A percentile compares a stretch with the other conserved stretches of the same genome.
phyloP scores from a whole-genome alignment of 2,329 filamentous ascomycete species.

The Fusarium oxysporum region DNA sequence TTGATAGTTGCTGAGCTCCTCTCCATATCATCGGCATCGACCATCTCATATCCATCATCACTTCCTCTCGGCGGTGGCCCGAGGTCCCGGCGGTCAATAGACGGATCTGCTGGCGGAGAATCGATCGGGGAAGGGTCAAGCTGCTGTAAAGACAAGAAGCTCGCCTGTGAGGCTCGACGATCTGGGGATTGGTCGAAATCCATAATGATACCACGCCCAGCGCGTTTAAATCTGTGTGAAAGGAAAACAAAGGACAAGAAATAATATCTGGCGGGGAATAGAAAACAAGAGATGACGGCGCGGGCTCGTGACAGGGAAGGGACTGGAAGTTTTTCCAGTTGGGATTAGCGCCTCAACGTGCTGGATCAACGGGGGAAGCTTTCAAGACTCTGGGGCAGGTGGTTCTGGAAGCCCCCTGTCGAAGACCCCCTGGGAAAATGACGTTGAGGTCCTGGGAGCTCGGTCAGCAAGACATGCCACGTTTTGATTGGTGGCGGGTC shows the following conservation, averaged over 20 bases:
- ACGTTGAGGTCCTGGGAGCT: constrained; percentile 38
- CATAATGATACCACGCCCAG: constrained; percentile 38
- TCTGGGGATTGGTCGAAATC: constrained; percentile 37
- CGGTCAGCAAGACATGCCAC: constrained; percentile 38
- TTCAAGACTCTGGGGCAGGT: constrained; percentile 35
- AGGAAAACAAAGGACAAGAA: not conserved
- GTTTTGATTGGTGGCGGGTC: constrained; percentile 32
- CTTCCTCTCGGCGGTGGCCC: constrained; percentile 41
- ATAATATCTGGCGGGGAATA: constrained; percentile 32
- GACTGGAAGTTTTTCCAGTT: constrained; percentile 34
- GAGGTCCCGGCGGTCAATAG: constrained; percentile 58
- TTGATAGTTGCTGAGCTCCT: constrained; percentile 49
- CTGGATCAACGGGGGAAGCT: constrained; percentile 21
- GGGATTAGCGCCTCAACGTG: constrained; percentile 45
- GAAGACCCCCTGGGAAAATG: constrained; percentile 35
- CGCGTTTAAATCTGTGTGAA: not conserved
- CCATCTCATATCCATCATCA: constrained; percentile 47
- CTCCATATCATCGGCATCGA: constrained; percentile 47
- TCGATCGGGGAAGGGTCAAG: constrained; percentile 86
- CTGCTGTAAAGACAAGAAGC: constrained; percentile 74
- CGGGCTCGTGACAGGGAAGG: constrained; percentile 27
- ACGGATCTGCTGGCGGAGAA: constrained; percentile 57
- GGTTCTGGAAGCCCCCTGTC: constrained; percentile 38
- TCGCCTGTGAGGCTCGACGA: constrained; percentile 43
- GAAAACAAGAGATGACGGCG: constrained; percentile 28